Base-by-base conservation (phyloP, 106 monocot species). In the Dactylorhiza incarnata region DNA sequence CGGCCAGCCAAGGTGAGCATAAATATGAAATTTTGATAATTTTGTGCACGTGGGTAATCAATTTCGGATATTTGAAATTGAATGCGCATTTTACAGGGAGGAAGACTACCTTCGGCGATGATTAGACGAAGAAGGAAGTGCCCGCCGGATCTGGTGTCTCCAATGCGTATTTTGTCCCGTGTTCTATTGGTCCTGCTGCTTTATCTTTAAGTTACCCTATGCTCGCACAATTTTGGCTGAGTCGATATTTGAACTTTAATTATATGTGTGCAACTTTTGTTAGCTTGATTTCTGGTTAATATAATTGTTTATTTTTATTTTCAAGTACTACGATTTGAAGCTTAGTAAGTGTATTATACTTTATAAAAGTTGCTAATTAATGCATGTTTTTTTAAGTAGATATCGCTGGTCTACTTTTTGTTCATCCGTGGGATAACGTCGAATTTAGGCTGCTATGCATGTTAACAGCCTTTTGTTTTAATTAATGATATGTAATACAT, bases 61-160 rank as follows among this genome's bases (percentile, higher is more conserved):
- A 59, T 59, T 59, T n/a, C 16, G 2, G 19, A 45, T 17, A 70
- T 7, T 46, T 70, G 25, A 15, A 7, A 70, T 70, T 5, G n/a
- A 22, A 65, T 29, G 0, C 9, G 22, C 43, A 16, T 47, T 48
- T 49, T 51, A 13, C 80, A 80, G 80, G 74, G 7, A 80, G 74
- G 63, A 80, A 75, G 51, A 80, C 53, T 7, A 80, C 80, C 12
- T 80, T 80, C 26, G 68, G 63, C 5, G 74, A 75, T 45, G 74
- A 80, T 23, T 72, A 65, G 26, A 65, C 0, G 11, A 29, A 24
- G 10, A 29, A 29, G 2, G 29, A 29, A 29, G 29, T 2, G 0
- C 29, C 29, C 29, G 29, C 29, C 29, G 29, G 0, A 29, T 29
- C 29, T 29, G 29, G 29, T 2, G 29, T 0, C 29, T 29, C 29